phyloP scores from a whole-genome alignment of 306 rosid genomes.

The Astragalus glycyphyllos region DNA sequence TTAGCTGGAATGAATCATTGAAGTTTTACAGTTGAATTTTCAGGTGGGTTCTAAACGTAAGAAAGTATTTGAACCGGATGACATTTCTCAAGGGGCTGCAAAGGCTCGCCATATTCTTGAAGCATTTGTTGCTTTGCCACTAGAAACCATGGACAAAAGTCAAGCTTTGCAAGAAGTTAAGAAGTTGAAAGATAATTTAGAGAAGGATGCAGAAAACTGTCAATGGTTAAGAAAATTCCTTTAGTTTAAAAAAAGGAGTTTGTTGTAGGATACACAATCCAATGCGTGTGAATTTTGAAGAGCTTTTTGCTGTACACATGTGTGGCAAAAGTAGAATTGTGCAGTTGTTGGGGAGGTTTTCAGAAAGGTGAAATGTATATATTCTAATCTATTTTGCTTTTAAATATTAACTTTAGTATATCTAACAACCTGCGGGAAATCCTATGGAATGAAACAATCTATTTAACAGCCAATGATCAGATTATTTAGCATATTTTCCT shows the following conservation, averaged over 20 bases:
- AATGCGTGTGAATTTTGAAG: constrained; percentile 41
- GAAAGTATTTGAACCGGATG: constrained; percentile 69
- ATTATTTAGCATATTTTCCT: constrained; percentile 3
- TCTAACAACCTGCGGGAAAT: not conserved
- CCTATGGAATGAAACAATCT: not conserved
- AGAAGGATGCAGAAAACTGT: constrained; percentile 73
- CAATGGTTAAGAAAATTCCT: constrained; percentile 82
- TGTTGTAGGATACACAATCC: constrained; percentile 30
- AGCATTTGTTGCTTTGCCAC: constrained; percentile 72
- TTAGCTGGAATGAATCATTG: constrained; percentile 18
- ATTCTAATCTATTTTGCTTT: constrained; percentile 30
- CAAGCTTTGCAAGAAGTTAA: constrained; percentile 66
- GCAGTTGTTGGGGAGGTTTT: constrained; percentile 6
- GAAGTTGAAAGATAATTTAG: constrained; percentile 67
- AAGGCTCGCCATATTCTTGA: constrained; percentile 74
- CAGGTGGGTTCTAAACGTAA: constrained; percentile 81
- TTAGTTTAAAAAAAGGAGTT: constrained; percentile 39
- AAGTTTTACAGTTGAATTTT: constrained; percentile 30
- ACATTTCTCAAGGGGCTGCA: constrained; percentile 71
- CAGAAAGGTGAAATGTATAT: constrained; percentile 33
- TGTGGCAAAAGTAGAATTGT: constrained; percentile 25
- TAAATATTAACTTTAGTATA: constrained; percentile 8
- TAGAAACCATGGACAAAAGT: constrained; percentile 72
- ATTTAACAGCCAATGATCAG: constrained; percentile 24
- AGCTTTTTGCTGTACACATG: constrained; percentile 40